These are phyloP conservation scores for Exophiala xenobiotica DNA, from an alignment of 2,329 filamentous ascomycete species.

Conservation along the genomic window DNA sequence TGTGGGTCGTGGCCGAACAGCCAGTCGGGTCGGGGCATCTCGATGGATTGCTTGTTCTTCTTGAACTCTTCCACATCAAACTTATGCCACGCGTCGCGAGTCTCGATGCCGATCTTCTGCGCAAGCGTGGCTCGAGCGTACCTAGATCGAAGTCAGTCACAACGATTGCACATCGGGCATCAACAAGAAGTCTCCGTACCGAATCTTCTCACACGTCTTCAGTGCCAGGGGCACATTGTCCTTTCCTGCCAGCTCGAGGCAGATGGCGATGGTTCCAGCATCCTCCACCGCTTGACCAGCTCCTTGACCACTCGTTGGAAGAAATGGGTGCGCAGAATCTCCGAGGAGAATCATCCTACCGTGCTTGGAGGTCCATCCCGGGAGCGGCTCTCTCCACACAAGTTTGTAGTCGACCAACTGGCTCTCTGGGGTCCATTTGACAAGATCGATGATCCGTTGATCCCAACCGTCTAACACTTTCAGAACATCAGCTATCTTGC, in stretches of 20 bases:
- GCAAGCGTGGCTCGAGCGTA: slow-evolving; percentile 50
- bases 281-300: slow-evolving; percentile 52
- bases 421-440: slow-evolving; percentile 37
- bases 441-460: slow-evolving; percentile 47
- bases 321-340: slow-evolving; percentile 51
- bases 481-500: slow-evolving; percentile 52
- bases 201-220: background rate
- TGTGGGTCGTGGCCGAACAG: background rate
- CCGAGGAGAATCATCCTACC: slow-evolving; percentile 47
- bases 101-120: slow-evolving; percentile 49
- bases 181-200: background rate
- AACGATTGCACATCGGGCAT: background rate
- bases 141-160: slow-evolving; percentile 22
- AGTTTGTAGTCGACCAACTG: slow-evolving; percentile 34
- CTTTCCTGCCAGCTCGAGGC: slow-evolving; percentile 33
- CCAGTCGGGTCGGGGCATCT: background rate
- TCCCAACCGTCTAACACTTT: slow-evolving; percentile 54
- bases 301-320: slow-evolving; percentile 50
- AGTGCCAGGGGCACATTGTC: slow-evolving; percentile 7
- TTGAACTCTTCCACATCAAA: slow-evolving; percentile 50
- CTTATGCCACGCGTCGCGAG: slow-evolving; percentile 53
- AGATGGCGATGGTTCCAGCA: slow-evolving; percentile 47
- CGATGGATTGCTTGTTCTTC: slow-evolving; percentile 28
- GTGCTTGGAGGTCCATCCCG: slow-evolving; percentile 21
- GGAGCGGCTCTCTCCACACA: slow-evolving; percentile 32